Conservation (phyloP, 1,284 basidiomycete species). For the Boletus holoroseus region DNA sequence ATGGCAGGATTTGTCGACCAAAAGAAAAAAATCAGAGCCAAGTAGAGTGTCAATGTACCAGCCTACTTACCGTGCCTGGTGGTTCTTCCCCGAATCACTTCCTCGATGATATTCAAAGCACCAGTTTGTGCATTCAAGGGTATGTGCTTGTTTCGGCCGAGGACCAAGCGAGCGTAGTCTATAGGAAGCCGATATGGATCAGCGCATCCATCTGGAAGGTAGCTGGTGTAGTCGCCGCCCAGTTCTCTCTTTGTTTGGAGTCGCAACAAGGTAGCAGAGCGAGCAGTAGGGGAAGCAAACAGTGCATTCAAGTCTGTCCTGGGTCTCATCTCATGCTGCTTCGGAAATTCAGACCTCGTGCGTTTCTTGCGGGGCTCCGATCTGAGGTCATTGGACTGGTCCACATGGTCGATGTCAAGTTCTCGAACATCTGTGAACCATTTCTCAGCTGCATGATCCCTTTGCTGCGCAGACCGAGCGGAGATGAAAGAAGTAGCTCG, state of each 20-base stretch:
- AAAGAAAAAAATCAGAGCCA: background rate
- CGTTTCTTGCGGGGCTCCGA: constrained; percentile 9
- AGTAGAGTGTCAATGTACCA: background rate
- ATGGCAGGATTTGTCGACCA: background rate
- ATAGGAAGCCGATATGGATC: constrained; percentile 30
- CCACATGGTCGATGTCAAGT: constrained; percentile 16
- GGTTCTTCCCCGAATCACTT: constrained; percentile 11
- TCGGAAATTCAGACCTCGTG: background rate
- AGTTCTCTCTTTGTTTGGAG: constrained; percentile 34
- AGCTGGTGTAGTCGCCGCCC: constrained; percentile 50
- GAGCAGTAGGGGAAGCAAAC: constrained; percentile 15
- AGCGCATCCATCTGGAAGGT: constrained; percentile 27
- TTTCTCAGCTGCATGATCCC: constrained; percentile 24
- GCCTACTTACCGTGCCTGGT: constrained; percentile 12
- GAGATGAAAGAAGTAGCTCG: constrained; percentile 24
- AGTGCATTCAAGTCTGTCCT: constrained; percentile 25
- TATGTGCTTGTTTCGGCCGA: constrained; percentile 43
- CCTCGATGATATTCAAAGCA: constrained; percentile 33
- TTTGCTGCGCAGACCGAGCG: constrained; percentile 21
- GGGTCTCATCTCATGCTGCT: constrained; percentile 24
- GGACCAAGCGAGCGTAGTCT: constrained; percentile 38
- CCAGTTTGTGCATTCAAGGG: constrained; percentile 32
- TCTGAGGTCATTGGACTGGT: background rate
- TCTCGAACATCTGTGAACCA: constrained; percentile 23
- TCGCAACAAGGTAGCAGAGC: constrained; percentile 8